phyloP scores from a whole-genome alignment of 257 asterid genomes.

The Salvia hispanica region DNA sequence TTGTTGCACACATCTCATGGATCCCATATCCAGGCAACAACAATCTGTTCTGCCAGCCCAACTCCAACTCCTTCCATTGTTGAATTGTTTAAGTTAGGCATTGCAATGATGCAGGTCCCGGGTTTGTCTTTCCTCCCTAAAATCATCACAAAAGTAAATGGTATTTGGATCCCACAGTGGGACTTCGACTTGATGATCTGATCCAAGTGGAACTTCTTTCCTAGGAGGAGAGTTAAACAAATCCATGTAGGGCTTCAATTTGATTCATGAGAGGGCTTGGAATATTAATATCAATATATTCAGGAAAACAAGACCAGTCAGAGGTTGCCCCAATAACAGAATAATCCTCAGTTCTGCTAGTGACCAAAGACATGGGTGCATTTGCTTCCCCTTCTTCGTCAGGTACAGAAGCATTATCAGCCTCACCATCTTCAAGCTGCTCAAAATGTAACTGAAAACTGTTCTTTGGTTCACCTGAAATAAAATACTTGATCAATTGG shows the following conservation, averaged over 20 bases:
- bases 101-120: constrained; percentile 52
- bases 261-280: constrained; percentile 45
- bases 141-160: constrained; percentile 11
- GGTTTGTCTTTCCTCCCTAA: constrained; percentile 34
- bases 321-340: constrained; percentile 38
- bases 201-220: constrained; percentile 70
- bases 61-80: constrained; percentile 35
- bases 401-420: constrained; percentile 33
- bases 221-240: constrained; percentile 46
- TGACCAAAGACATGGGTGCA: constrained; percentile 54
- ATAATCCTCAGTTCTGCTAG: constrained; percentile 71
- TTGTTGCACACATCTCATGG: constrained; percentile 75
- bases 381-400: constrained; percentile 58
- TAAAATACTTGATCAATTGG: constrained; percentile 1
- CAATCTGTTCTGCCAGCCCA: constrained; percentile 61
- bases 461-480: constrained; percentile 36
- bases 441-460: constrained; percentile 31
- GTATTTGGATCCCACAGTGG: constrained; percentile 56
- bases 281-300: constrained; percentile 40
- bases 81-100: constrained; percentile 43
- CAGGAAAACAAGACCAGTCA: constrained; percentile 43
- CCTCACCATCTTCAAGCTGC: constrained; percentile 34
- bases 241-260: constrained; percentile 47
- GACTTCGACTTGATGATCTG: constrained; percentile 66
- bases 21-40: constrained; percentile 63